Percentiles rank a stretch among this genome's conserved stretches.
These are phyloP conservation scores for Sanghuangporus weigelae DNA, from an alignment of 1,284 basidiomycete genomes.

Conservation along the genomic window DNA sequence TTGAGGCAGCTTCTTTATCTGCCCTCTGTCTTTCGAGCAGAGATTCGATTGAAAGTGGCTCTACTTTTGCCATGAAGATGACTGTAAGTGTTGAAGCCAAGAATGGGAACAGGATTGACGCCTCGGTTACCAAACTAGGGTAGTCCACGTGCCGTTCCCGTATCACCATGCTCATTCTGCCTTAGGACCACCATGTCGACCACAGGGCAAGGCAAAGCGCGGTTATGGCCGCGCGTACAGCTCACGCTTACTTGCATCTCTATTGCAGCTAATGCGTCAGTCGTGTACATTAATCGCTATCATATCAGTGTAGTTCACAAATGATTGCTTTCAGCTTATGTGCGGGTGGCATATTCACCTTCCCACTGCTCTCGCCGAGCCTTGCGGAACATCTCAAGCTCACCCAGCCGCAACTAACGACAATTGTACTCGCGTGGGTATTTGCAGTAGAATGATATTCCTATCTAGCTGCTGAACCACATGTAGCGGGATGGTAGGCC, in stretches of 20 bases:
- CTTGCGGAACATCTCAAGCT: slow-evolving; percentile 54
- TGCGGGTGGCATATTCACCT: slow-evolving; percentile 71
- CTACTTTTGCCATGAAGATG: slow-evolving; percentile 36
- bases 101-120: neutral
- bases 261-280: slow-evolving; percentile 61
- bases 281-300: slow-evolving; percentile 16
- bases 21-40: slow-evolving; percentile 81
- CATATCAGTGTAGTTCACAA: neutral
- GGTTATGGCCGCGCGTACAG: slow-evolving; percentile 17
- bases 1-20: slow-evolving; percentile 85
- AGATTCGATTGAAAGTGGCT: slow-evolving; percentile 80
- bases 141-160: neutral
- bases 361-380: slow-evolving; percentile 64
- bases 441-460: neutral
- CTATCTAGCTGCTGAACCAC: neutral
- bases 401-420: slow-evolving; percentile 72
- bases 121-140: neutral
- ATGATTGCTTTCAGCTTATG: slow-evolving; percentile 41
- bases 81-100: neutral
- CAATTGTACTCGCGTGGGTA: slow-evolving; percentile 60
- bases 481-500: slow-evolving; percentile 58
- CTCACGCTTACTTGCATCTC: slow-evolving; percentile 43
- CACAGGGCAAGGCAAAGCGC: neutral
- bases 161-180: neutral
- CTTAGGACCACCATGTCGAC: slow-evolving; percentile 4